Evolutionary conservation across 2,329 filamentous ascomycete genomes (phyloP), one percentile per base, ranked within the genome.

Genomic region (Calonectria hongkongensis): DNA sequence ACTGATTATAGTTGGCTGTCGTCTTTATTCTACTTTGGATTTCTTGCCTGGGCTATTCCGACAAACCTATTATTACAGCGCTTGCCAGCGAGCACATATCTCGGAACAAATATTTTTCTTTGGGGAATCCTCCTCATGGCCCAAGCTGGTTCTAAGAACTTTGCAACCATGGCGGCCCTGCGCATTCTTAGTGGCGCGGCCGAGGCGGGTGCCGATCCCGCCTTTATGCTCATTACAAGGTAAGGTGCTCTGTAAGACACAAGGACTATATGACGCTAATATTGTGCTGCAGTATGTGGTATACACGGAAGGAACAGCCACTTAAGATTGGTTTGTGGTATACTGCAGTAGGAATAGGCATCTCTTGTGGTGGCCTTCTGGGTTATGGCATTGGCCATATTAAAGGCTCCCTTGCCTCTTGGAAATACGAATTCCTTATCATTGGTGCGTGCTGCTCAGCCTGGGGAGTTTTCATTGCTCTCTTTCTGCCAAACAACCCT

Each of bases 361-460:
- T 36, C 13, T 28, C 48, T 10, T 33, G 47, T 43, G 43, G 63
- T 25, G 48, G 41, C 30, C 33, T 66, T 18, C 12, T 66, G 0
- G 28, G 21, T 6, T 66, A 50, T 15, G 47, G 47, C 13, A 66
- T 66, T 15, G 63, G 63, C 15, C 63, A 66, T 50, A 66, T 66
- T 3, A 39, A 51, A 13, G 63, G 45, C 7, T 8, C 30, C 2
- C 21, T 66, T 3, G 63, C 45, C 8, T 50, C 63, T 9, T 66
- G 63, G 63, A 50, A 50, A 16, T 66, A 51, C 8, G 30, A 50
- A 27, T 66, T 50, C 8, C 21, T 50, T 2, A 66, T 66, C n/a
- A 36, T 51, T 7, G 63, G 63, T 21, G 41, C 30, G 12, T 13
- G 33, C 6, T 50, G 45, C 7, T 66, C 45, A 2, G 45, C 48